A percentile compares a stretch with the other conserved stretches of the same genome.
Conservation (phyloP, 2,329 filamentous ascomycete species). For the Byssoonygena ceratinophila region DNA sequence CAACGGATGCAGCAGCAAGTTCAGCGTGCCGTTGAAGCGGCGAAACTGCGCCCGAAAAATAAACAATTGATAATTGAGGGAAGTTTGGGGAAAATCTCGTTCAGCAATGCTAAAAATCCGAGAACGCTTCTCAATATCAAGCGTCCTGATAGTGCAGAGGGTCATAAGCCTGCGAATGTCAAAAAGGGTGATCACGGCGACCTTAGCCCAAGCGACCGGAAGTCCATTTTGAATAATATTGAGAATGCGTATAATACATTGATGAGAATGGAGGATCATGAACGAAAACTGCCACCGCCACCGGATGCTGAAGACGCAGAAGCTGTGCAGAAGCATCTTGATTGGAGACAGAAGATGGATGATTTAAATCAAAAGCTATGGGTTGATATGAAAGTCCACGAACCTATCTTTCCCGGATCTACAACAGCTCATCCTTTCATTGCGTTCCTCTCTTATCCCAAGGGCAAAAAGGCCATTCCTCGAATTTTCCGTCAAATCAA, state of each 20-base stretch:
- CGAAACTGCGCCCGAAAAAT: constrained; percentile 95
- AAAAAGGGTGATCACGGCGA: constrained; percentile 38
- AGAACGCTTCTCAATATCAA: constrained; percentile 94
- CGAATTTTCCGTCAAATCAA: constrained; percentile 90
- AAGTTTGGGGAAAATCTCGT: constrained; percentile 93
- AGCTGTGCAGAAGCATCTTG: constrained; percentile 60
- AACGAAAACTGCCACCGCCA: constrained; percentile 64
- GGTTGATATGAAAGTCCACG: constrained; percentile 80
- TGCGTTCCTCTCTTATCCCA: constrained; percentile 82
- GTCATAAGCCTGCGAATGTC: constrained; percentile 38
- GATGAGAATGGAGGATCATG: constrained; percentile 91
- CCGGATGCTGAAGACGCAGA: constrained; percentile 57
- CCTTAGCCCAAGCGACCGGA: constrained; percentile 61
- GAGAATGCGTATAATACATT: constrained; percentile 78
- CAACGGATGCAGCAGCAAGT: constrained; percentile 99
- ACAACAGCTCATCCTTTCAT: constrained; percentile 79
- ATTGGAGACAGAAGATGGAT: constrained; percentile 64
- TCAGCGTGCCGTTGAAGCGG: constrained; percentile 89
- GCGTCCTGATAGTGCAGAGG: constrained; percentile 59
- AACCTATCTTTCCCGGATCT: constrained; percentile 67
- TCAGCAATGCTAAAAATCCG: constrained; percentile 96
- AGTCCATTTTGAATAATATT: constrained; percentile 72
- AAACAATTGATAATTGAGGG: constrained; percentile 94
- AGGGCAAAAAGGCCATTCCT: constrained; percentile 92
- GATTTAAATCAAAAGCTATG: constrained; percentile 72